Evolutionary conservation across 345 rosid species (phyloP).

Genomic region (Aquilaria yunnanensis): DNA sequence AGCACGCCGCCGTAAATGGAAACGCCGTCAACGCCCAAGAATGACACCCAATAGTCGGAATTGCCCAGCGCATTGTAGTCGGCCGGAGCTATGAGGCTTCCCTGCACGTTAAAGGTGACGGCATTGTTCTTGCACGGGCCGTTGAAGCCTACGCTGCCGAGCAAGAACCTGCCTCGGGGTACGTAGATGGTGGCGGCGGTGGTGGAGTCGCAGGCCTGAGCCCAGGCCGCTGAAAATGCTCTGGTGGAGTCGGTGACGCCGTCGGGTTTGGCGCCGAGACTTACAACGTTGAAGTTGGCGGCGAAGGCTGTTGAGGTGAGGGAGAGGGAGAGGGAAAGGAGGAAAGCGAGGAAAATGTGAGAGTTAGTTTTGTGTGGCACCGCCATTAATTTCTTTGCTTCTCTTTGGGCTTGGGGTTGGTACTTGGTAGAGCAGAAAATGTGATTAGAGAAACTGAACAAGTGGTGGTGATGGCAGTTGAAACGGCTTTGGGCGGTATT

Average conservation of each 20-base stretch:
- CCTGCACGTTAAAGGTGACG: slow-evolving; percentile 37
- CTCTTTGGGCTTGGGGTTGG: not conserved
- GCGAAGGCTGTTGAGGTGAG: slow-evolving; percentile 15
- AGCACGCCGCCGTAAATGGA: slow-evolving; percentile 42
- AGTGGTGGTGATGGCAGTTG: not conserved
- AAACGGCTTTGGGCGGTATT: not conserved
- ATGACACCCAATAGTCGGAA: slow-evolving; percentile 36
- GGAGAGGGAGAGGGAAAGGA: not conserved
- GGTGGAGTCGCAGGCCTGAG: slow-evolving; percentile 26
- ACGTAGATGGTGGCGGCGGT: slow-evolving; percentile 27
- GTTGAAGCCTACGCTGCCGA: slow-evolving; percentile 27
- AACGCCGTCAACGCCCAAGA: slow-evolving; percentile 34
- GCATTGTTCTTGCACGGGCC: slow-evolving; percentile 38
- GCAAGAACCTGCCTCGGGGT: slow-evolving; percentile 39
- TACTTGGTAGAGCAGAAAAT: not conserved
- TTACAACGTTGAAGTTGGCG: slow-evolving; percentile 28
- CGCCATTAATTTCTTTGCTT: not conserved
- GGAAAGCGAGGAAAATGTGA: not conserved
- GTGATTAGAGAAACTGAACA: not conserved
- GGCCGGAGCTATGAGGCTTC: slow-evolving; percentile 40
- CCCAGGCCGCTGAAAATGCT: slow-evolving; percentile 46
- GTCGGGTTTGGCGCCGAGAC: slow-evolving; percentile 37
- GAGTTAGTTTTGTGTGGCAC: not conserved
- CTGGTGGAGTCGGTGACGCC: slow-evolving; percentile 32
- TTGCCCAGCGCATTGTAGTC: slow-evolving; percentile 37